Percentiles rank a stretch among this genome's conserved stretches.
Conservation (phyloP, 331 rosid genomes). For the Prunus yedoensis region DNA sequence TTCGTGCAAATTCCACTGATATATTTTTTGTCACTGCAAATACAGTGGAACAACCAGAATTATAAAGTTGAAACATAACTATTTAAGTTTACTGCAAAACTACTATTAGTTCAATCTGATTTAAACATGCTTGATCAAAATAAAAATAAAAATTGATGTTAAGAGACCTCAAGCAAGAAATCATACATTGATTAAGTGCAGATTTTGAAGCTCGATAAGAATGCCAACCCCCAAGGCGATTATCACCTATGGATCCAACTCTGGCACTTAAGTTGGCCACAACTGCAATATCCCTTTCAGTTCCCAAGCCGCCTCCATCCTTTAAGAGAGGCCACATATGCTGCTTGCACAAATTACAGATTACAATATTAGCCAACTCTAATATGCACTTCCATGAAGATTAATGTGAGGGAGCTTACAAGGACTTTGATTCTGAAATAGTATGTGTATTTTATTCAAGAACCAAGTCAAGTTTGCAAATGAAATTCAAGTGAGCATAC, state of each 20-base stretch:
- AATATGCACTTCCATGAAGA: background rate
- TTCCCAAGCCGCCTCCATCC: constrained; percentile 63
- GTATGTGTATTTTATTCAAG: background rate
- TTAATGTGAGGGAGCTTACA: background rate
- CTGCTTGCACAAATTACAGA: constrained; percentile 40
- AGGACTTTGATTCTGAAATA: background rate
- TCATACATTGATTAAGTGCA: constrained; percentile 82
- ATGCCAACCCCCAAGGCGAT: constrained; percentile 93
- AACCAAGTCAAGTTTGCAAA: background rate
- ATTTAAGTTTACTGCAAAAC: background rate
- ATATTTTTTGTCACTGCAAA: constrained; percentile 70
- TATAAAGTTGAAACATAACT: constrained; percentile 8
- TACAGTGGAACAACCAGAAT: background rate
- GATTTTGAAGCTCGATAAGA: constrained; percentile 94
- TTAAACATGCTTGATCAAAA: background rate
- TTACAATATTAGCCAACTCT: background rate
- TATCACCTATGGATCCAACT: constrained; percentile 93
- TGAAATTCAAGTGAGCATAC: constrained; percentile 36
- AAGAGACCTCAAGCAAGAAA: constrained; percentile 16
- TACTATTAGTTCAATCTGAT: background rate
- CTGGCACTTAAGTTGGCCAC: constrained; percentile 92
- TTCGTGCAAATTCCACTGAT: constrained; percentile 73
- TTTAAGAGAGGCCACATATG: constrained; percentile 96
- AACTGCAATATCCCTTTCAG: constrained; percentile 64
- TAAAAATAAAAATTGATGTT: background rate